A percentile compares a stretch with the other conserved stretches of the same genome.
These are phyloP conservation scores for Rhodamnia rubescens DNA, from an alignment of 345 rosid genomes.

Conservation along the genomic window DNA sequence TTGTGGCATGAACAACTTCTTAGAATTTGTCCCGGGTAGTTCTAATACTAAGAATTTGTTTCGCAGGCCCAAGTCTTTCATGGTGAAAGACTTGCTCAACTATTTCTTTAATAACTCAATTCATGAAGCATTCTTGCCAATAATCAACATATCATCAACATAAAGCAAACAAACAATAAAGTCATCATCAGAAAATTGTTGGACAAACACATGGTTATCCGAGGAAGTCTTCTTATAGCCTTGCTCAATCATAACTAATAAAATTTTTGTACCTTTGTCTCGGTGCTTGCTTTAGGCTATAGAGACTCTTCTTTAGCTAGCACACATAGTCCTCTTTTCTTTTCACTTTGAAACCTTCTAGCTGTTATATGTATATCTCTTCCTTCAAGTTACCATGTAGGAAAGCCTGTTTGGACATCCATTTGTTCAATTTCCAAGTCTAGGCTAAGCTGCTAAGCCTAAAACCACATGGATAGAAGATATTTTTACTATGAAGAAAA, in stretches of 20 bases:
- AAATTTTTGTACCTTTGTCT: too few species aligned
- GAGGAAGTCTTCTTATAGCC: too few species aligned
- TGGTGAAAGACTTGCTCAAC: neutral
- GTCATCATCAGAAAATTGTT: too few species aligned
- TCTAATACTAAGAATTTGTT: neutral
- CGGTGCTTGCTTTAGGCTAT: neutral
- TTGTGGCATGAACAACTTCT: neutral
- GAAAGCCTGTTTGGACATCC: neutral
- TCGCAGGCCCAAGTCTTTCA: neutral
- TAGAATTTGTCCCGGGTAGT: neutral
- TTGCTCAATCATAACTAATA: too few species aligned
- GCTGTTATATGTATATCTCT: neutral
- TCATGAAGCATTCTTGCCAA: neutral
- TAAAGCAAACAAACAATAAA: too few species aligned
- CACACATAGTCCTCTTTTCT: neutral
- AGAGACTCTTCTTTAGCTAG: neutral
- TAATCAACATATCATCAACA: too few species aligned
- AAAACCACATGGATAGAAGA: too few species aligned
- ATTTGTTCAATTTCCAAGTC: too few species aligned
- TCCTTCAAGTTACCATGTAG: neutral
- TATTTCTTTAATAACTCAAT: neutral
- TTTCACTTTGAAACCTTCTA: neutral
- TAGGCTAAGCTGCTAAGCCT: too few species aligned
- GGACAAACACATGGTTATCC: too few species aligned
- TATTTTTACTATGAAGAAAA: too few species aligned